These are phyloP conservation scores for Trametopsis cervina DNA, from an alignment of 768 basidiomycete species.

Conservation along the genomic window DNA sequence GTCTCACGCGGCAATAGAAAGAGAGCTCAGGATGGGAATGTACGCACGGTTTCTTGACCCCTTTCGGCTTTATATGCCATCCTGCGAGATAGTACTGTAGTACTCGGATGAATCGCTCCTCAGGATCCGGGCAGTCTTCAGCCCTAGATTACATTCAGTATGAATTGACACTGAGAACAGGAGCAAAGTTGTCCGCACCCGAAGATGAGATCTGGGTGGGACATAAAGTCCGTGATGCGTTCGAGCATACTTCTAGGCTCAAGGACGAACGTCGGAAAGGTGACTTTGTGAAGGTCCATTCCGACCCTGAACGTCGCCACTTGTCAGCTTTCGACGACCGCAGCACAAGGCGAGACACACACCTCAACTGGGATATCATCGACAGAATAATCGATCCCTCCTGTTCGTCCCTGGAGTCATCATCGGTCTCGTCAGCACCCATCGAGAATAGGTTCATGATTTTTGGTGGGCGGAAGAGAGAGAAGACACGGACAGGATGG, in stretches of 20 bases:
- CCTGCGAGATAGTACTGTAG: slow-evolving; percentile 96
- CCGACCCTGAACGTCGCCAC: slow-evolving; percentile 55
- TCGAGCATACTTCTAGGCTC: slow-evolving; percentile 97
- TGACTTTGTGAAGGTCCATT: slow-evolving; percentile 95
- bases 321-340: not conserved
- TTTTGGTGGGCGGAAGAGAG: slow-evolving; percentile 10
- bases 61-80: slow-evolving; percentile 99
- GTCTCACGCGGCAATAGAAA: no score
- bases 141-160: slow-evolving; percentile 46
- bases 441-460: slow-evolving; percentile 3
- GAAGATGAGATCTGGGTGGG: slow-evolving; percentile 95
- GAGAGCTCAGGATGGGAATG: no score
- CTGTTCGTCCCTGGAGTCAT: slow-evolving; percentile 68
- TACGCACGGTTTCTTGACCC: slow-evolving; percentile 96
- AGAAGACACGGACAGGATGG: slow-evolving; percentile 63
- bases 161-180: slow-evolving; percentile 4
- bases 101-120: slow-evolving; percentile 88
- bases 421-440: slow-evolving; percentile 28
- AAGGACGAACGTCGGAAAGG: slow-evolving; percentile 90
- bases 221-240: slow-evolving; percentile 98
- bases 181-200: slow-evolving; percentile 47
- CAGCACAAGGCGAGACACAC: slow-evolving; percentile 16
- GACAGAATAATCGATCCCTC: slow-evolving; percentile 87
- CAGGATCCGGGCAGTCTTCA: slow-evolving; percentile 70
- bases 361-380: slow-evolving; percentile 87